Evolutionary conservation across 129 eudicot genomes (phyloP), one percentile per base, ranked within the genome.

Genomic region (Lonicera japonica): DNA sequence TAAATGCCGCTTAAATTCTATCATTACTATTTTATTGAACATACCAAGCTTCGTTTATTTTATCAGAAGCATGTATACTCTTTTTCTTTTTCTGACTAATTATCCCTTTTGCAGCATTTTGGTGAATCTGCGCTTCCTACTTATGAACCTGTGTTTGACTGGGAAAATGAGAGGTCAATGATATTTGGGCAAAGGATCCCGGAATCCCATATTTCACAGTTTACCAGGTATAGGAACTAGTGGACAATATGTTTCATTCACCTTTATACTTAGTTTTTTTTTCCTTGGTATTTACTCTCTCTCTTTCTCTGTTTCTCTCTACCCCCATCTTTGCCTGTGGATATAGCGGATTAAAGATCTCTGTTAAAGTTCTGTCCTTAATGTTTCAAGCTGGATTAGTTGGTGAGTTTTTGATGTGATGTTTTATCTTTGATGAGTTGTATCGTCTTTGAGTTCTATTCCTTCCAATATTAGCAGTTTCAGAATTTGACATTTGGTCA

Each of bases 81-180:
- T 21, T 29, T 53, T 6, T 50, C 21, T 53, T 55, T 52, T 51
- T 25, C 8, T 5, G 21, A 21, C 47, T 22, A 18, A 56, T 17
- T 54, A 17, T 21, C 41, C 21, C 43, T 15, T 65, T 25, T 75
- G 77, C 85, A 94, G 99, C 96, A 94, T 64, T 78, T 85, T 68
- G 96, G 95, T 43, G 96, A 82, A 80, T 85, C 99, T 63, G 95
- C 99, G 6, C 64, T 94, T 53, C 95, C 99, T 64, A 86, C 96
- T 38, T 94, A 94, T 75, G 99, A 94, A 71, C 96, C 99, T 65
- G 95, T 90, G 63, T 94, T 88, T 79, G 96, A 94, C 76, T 94
- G 99, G 99, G 99, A 83, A 68, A 88, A 78, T 60, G 99, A 94
- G 79, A 88, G 99, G 74, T 80, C 89, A 21, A 64, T 82, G 74